phyloP scores from a whole-genome alignment of 148 eudicot species.

The Pharnaceum exiguum region DNA sequence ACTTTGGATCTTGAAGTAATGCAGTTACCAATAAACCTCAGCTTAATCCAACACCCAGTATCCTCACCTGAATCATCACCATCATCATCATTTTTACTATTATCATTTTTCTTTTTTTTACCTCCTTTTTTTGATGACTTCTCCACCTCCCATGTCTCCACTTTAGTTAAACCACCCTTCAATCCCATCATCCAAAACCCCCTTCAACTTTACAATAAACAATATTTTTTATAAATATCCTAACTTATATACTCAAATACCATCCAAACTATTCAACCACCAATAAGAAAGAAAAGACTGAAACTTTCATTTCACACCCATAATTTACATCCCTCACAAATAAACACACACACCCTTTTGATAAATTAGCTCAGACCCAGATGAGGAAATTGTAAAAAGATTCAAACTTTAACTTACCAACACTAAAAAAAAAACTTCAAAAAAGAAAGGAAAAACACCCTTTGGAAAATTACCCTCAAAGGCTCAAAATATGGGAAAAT shows the following conservation, averaged over 20 bases:
- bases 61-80: constrained; percentile 40
- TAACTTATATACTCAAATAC: constrained; percentile 35
- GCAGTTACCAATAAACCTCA: constrained; percentile 74
- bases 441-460: no score
- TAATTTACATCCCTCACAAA: constrained; percentile 10
- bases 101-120: constrained; percentile 39
- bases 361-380: constrained; percentile 31
- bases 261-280: constrained; percentile 6
- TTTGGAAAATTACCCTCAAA: no score
- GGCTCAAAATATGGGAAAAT: no score
- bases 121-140: constrained; percentile 53
- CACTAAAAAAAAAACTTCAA: no score
- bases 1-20: constrained; percentile 95
- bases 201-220: not conserved
- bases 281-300: constrained; percentile 10
- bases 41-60: constrained; percentile 85
- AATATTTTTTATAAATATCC: constrained; percentile 17
- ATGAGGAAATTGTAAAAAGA: constrained; percentile 16
- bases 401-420: no score
- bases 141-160: constrained; percentile 54
- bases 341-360: constrained; percentile 16
- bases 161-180: constrained; percentile 44
- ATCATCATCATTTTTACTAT: no score
- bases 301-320: constrained; percentile 17
- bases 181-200: constrained; percentile 51